A percentile compares a stretch with the other conserved stretches of the same genome.
Evolutionary conservation across 768 basidiomycete genomes (phyloP).

Genomic region (Podaxis mareebaensis): DNA sequence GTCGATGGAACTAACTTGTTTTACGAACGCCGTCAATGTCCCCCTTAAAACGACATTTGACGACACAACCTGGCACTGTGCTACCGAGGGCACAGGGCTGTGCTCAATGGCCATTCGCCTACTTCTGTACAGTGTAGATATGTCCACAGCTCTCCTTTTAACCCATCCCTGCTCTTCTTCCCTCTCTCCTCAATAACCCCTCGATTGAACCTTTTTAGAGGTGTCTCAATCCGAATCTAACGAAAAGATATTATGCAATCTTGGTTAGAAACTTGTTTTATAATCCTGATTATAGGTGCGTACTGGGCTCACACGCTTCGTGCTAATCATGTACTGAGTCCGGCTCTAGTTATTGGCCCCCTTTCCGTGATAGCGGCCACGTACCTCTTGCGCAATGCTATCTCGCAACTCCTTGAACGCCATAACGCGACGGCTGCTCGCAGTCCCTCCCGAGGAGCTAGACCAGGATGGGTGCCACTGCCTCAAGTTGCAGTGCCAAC

Average conservation of each 20-base stretch:
- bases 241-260: background rate
- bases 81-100: background rate
- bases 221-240: background rate
- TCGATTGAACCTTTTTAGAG: background rate
- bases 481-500: background rate
- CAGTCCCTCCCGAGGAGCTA: background rate
- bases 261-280: background rate
- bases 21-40: too few relatives aligned
- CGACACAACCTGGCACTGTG: background rate
- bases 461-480: background rate
- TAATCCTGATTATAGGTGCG: slow-evolving; percentile 4
- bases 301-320: background rate
- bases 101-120: background rate
- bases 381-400: background rate
- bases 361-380: background rate
- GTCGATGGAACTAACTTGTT: too few relatives aligned
- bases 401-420: background rate
- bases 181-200: background rate
- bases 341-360: background rate
- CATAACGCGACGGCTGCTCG: background rate
- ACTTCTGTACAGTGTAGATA: background rate
- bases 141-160: background rate
- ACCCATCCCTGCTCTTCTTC: background rate
- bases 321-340: too few relatives aligned
- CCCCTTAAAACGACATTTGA: too few relatives aligned